Base-by-base conservation (phyloP, 768 basidiomycete genomes). In the Strobilomyces echinocephalus region DNA sequence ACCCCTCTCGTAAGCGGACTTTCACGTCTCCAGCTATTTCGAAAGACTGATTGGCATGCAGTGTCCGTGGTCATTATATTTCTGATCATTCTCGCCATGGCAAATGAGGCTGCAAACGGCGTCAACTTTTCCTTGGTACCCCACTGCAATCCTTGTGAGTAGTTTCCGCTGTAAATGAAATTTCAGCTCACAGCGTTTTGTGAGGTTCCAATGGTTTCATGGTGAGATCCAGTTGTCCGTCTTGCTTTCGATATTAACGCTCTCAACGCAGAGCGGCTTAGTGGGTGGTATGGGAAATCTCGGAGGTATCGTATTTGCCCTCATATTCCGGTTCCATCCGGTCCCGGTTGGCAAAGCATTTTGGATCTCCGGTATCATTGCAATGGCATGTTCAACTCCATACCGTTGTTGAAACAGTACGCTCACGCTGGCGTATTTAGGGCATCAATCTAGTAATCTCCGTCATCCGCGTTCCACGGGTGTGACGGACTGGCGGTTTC, bases 221-320 rank as follows among this genome's bases (percentile, higher is more conserved):
- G 69, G 70, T 72, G 33, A 58, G 48, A 50, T 15, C 7, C 28
- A 26, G 6, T 47, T 14, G 15, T 15, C 24, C 15, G 34, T n/a
- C 11, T 38, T 11, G 14, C 21, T 12, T 20, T 16, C 15, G 21
- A 21, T 2, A 12, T 6, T 28, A 39, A 49, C 18, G 1, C n/a
- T 4, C 9, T 40, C 15, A 4, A 20, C n/a, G 16, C 46, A 67
- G 57, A 72, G 59, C 50, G 77, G 67, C 40, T 69, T 73, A 48
- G 78, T 76, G 34, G 73, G 78, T 15, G 64, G 59, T 3, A 60
- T 69, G 52, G 75, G 72, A 48, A 66, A 69, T 67, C 16, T 77
- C 46, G 76, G 81, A 5, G 81, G 81, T 4, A 67, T 81, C 43
- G 55, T 76, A 24, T 80, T 75, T 35, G 77, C 79, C 1, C 56